Conservation (phyloP, 2,329 filamentous ascomycete genomes). For the Diaporthe nobilis region DNA sequence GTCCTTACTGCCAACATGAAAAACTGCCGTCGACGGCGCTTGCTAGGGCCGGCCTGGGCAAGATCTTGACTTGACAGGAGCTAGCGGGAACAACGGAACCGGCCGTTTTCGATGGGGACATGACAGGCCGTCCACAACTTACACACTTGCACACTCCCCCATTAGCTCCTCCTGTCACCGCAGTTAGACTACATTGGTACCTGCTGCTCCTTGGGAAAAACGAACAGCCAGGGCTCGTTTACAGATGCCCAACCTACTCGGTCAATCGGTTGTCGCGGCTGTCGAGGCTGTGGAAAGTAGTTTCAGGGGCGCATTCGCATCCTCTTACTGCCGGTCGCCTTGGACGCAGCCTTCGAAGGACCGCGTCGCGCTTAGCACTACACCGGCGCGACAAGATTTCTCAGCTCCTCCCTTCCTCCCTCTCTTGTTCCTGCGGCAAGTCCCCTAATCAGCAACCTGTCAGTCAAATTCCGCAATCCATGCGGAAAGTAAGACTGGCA, state of each 20-base stretch:
- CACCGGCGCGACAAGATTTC: neutral
- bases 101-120: constrained; percentile 33
- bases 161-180: neutral
- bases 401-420: neutral
- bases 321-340: constrained; percentile 9
- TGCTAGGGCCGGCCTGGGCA: constrained; percentile 22
- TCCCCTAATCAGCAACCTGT: neutral
- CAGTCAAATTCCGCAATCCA: constrained; percentile 3
- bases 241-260: neutral
- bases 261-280: constrained; percentile 15
- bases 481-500: constrained; percentile 7
- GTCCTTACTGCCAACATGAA: constrained; percentile 15
- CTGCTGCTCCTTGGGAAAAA: neutral
- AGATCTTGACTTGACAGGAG: constrained; percentile 12
- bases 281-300: neutral
- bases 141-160: neutral
- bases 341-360: neutral
- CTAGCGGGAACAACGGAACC: constrained; percentile 36
- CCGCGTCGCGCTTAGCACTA: constrained; percentile 22
- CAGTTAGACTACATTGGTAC: neutral
- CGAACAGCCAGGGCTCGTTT: neutral
- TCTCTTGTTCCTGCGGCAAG: neutral
- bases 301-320: constrained; percentile 6
- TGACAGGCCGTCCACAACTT: neutral
- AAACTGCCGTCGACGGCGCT: constrained; percentile 31